phyloP scores from a whole-genome alignment of 2,329 filamentous ascomycete species.

The Lecanosticta acicola region DNA sequence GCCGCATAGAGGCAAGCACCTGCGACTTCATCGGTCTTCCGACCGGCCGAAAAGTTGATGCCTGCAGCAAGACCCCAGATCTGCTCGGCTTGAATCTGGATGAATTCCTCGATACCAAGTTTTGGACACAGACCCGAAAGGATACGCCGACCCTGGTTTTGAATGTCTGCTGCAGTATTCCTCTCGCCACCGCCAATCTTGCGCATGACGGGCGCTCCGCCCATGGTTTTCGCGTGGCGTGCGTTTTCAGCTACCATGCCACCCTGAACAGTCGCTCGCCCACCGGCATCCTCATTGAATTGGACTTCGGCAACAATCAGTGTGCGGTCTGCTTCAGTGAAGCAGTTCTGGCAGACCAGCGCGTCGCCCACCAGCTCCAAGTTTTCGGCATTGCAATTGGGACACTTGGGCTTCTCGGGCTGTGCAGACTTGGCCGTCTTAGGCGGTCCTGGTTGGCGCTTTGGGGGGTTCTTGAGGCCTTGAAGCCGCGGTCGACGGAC shows the following conservation, averaged over 20 bases:
- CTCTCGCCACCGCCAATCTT: constrained; percentile 42
- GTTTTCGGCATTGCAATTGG: constrained; percentile 15
- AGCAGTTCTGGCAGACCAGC: constrained; percentile 72
- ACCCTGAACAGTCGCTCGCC: constrained; percentile 85
- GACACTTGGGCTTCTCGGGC: constrained; percentile 11
- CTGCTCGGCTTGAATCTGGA: constrained; percentile 36
- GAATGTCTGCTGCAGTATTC: constrained; percentile 54
- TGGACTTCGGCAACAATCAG: constrained; percentile 89
- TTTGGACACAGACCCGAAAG: constrained; percentile 37
- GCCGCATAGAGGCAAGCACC: constrained; percentile 89
- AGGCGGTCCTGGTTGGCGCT: constrained; percentile 41
- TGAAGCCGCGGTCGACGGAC: not conserved
- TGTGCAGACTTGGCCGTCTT: constrained; percentile 1
- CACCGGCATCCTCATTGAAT: constrained; percentile 81
- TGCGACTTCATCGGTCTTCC: constrained; percentile 75
- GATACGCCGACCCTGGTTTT: constrained; percentile 38
- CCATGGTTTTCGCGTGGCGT: constrained; percentile 63
- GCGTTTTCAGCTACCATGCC: constrained; percentile 82
- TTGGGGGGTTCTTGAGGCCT: not conserved
- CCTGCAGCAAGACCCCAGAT: constrained; percentile 50
- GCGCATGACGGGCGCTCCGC: constrained; percentile 41
- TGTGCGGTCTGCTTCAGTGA: constrained; percentile 74
- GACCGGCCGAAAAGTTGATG: constrained; percentile 70
- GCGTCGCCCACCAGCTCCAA: constrained; percentile 34
- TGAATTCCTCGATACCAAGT: constrained; percentile 34